Evolutionary conservation across 768 basidiomycete species (phyloP), one percentile per base, ranked within the genome.

Genomic region (Rickenella mellea): DNA sequence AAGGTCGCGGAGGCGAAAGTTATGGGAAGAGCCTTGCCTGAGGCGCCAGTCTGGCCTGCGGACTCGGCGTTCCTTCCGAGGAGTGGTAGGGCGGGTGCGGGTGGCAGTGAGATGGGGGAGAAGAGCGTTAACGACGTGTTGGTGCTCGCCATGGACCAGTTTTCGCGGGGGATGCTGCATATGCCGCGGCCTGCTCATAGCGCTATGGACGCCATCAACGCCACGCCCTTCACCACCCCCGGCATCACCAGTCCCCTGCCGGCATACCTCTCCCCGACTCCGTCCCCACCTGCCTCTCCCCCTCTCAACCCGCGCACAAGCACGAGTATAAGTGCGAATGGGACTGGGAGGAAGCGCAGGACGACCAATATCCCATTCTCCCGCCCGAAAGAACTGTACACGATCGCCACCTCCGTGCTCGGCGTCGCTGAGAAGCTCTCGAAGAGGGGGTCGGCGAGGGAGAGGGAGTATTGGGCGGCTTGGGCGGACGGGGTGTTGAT

Each of bases 141-240:
- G 58, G 55, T 68, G 12, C 64, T 79, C 25, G 79, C 81, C 6
- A 75, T 78, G 64, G 81, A 82, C 55, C 80, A 81, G 47, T 80
- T 82, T 53, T 72, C 72, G 5, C 65, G 79, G 17, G 81, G 79
- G 5, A 80, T 82, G 43, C 75, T 83, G 54, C 74, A 80, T 54
- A 80, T 81, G 80, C 81, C 80, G 1, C 78, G 76, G 49, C 66
- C 63, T 6, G 55, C 57, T 15, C 15, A 30, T 36, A 17, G 33
- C 19, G 24, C 19, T 15, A 10, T 8, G 9, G 10, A 15, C 15
- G 9, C 33, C 19, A 12, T 3, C 33, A 9, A 36, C 19, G 10
- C 12, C 33, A 22, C 24, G 7, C 33, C 15, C 15, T 3, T 12
- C 10, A 17, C 10, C 3, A 19, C 33, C 19, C 3, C 33, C 9